A percentile compares a stretch with the other conserved stretches of the same genome.
phyloP scores from a whole-genome alignment of 495 filamentous ascomycete species.

The Parathielavia appendiculata region DNA sequence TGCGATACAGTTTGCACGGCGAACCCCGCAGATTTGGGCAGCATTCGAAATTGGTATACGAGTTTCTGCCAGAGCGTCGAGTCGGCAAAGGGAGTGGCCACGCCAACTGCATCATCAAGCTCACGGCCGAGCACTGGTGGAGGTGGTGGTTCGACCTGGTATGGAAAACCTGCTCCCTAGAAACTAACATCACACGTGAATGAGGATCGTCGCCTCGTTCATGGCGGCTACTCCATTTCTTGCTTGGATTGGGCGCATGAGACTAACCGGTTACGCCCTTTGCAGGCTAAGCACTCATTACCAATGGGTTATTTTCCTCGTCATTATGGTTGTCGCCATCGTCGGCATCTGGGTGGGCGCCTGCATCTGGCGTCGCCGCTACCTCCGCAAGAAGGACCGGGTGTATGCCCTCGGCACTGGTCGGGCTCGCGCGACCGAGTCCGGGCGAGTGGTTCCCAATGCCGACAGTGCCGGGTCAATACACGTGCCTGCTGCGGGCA shows the following conservation, averaged over 20 bases:
- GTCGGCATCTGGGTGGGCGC: slow-evolving; percentile 50
- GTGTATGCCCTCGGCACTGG: slow-evolving; percentile 44
- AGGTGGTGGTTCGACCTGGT: slow-evolving; percentile 28
- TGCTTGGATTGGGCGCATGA: not conserved
- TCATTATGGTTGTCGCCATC: slow-evolving; percentile 49
- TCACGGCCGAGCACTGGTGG: slow-evolving; percentile 18
- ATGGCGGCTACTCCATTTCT: not conserved
- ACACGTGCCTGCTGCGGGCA: slow-evolving; percentile 29
- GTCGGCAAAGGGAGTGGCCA: slow-evolving; percentile 1
- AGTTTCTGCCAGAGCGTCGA: slow-evolving; percentile 36
- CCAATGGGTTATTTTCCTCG: slow-evolving; percentile 54
- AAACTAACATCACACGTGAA: not conserved
- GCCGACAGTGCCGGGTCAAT: slow-evolving; percentile 25
- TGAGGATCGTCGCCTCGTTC: slow-evolving; percentile 9
- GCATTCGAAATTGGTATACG: slow-evolving; percentile 48
- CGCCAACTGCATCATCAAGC: slow-evolving; percentile 20
- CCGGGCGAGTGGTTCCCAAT: slow-evolving; percentile 30
- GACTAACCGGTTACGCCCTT: not conserved
- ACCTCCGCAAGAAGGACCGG: slow-evolving; percentile 48
- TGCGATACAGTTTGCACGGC: slow-evolving; percentile 36
- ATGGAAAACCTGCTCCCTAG: slow-evolving; percentile 1
- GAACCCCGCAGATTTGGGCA: slow-evolving; percentile 32
- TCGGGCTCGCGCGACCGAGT: slow-evolving; percentile 28
- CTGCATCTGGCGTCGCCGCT: slow-evolving; percentile 48
- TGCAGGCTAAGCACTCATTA: slow-evolving; percentile 47